Evolutionary conservation across 306 rosid genomes (phyloP), one percentile per base, ranked within the genome.

Genomic region (Comarum palustre): DNA sequence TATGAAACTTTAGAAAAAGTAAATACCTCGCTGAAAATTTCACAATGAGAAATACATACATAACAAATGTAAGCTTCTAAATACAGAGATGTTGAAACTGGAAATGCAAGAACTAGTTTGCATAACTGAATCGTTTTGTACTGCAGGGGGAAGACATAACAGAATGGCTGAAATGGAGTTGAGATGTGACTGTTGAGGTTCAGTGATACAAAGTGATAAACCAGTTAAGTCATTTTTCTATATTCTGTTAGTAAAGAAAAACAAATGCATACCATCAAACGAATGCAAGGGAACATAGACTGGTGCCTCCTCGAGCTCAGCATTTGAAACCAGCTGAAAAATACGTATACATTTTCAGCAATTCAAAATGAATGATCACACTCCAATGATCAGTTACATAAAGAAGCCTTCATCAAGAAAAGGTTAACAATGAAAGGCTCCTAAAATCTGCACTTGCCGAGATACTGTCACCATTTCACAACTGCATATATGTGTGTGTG

Each of bases 291-390:
- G 96, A 73, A 77, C 84, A 77, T 64, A 91, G 38, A 84, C 85
- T 20, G 98, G 98, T 34, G 88, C 27, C 75, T 89, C 97, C 69
- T 85, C 83, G 29, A 91, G 42, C 77, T 85, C 92, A 38, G 97
- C 97, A 81, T 89, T 63, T 65, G 92, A 52, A 48, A 93, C 17
- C 24, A 91, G 88, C 98, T 93, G 98, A 84, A 82, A 27, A 77
- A 75, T 71, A 29, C 31, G 10, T 39, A 24, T 0, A 62, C 7
- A 62, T 29, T 24, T 12, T 68, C 16, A n/a, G 29, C 25, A 14
- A 36, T 65, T 42, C 46, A 47, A 39, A 24, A 62, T 47, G 32
- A 43, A 71, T 58, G 42, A 39, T 38, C 3, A 5, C 31, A 22
- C 34, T 72, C 24, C 41, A 47, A 20, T 25, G 22, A 63, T 17